These are phyloP conservation scores for Pyrus communis DNA, from an alignment of 306 rosid genomes.

Conservation along the genomic window DNA sequence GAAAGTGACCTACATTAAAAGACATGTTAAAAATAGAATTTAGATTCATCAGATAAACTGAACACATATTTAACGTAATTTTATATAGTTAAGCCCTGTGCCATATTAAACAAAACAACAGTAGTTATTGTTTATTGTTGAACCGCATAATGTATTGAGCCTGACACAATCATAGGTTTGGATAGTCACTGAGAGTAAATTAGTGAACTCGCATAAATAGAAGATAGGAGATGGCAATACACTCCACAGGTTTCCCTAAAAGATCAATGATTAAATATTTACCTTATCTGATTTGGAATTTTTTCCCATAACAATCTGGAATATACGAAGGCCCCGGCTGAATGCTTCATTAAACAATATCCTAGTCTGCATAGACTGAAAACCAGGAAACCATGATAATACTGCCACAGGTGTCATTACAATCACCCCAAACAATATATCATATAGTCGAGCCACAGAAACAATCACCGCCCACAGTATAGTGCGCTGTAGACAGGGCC, in stretches of 20 bases:
- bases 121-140: background rate
- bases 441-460: conserved; percentile 65
- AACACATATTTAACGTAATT: background rate
- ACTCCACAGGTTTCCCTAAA: background rate
- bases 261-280: conserved; percentile 8
- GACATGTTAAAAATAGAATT: background rate
- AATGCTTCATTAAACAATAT: conserved; percentile 85
- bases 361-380: conserved; percentile 86
- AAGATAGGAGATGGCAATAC: background rate
- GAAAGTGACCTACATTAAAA: background rate
- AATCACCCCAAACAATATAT: conserved; percentile 63
- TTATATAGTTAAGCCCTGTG: background rate
- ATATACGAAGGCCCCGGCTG: conserved; percentile 71
- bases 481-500: conserved; percentile 44
- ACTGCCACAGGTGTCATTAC: conserved; percentile 73
- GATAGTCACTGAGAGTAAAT: background rate
- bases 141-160: background rate
- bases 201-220: background rate
- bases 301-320: conserved; percentile 66
- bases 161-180: background rate
- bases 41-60: background rate
- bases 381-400: conserved; percentile 84
- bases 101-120: background rate
- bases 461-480: conserved; percentile 51
- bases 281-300: conserved; percentile 38